Evolutionary conservation across 192 early-diverging fungal species (phyloP).

Genomic region (Cetraspora pellucida): DNA sequence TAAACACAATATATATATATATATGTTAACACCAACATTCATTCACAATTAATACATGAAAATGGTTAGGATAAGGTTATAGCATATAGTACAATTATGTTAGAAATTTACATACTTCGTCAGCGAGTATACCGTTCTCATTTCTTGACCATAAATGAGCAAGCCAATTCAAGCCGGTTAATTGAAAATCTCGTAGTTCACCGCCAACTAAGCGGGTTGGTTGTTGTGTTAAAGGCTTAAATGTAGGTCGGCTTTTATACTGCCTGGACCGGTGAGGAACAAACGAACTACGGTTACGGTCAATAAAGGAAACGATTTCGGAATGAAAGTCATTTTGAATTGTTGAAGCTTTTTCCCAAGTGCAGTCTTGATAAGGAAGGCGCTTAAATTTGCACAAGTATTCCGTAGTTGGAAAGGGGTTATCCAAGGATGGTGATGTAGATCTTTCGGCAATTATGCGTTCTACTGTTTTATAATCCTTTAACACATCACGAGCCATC

Average conservation of each 20-base stretch:
- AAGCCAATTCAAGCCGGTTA: conserved; percentile 97
- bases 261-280: conserved; percentile 74
- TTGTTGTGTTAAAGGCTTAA: conserved; percentile 76
- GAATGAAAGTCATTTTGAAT: conserved; percentile 71
- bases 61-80: conserved; percentile 86
- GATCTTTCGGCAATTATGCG: conserved; percentile 78
- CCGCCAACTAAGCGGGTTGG: conserved; percentile 85
- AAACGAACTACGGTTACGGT: conserved; percentile 69
- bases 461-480: conserved; percentile 87
- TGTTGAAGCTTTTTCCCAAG: conserved; percentile 81
- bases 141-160: conserved; percentile 92
- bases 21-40: no score
- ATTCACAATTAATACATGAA: conserved; percentile 33
- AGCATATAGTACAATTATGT: conserved; percentile 92
- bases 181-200: conserved; percentile 92
- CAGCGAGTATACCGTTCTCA: conserved; percentile 96
- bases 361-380: conserved; percentile 83
- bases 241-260: conserved; percentile 69
- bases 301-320: conserved; percentile 85
- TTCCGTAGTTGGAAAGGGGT: conserved; percentile 60
- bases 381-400: conserved; percentile 95
- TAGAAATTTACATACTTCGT: conserved; percentile 94
- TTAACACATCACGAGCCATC: conserved; percentile 75
- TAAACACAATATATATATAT: no score
- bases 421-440: conserved; percentile 43